Base-by-base conservation (phyloP, 108 stramenopile species). In the Stephanodiscus minutulus region DNA sequence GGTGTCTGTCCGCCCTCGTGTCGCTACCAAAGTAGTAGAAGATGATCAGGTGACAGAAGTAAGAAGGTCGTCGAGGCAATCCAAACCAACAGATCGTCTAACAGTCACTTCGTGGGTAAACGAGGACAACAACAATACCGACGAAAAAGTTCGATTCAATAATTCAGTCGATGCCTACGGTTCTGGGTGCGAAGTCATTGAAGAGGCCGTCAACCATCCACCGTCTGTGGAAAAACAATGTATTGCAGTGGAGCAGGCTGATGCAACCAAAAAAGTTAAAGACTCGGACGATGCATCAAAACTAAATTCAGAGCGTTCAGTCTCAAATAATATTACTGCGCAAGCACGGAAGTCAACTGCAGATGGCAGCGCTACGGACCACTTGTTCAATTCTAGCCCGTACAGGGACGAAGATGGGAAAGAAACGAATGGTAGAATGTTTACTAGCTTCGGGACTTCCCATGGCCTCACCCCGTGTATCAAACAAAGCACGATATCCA, bases 31-130 rank as follows among this genome's bases (percentile, higher is more conserved):
- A 43, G 64, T 25, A 4, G 47, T 22, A 0, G 49, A 64, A 5
- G 62, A 70, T 39, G 33, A 27, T n/a, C 48, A 8, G 9, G 25
- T 10, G 8, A 44, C 41, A 11, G 44, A 44, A 52, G 58, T 47
- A 18, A 47, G 70, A 57, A 71, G 20, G 31, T 71, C 70, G 25
- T 36, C 48, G 20, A 43, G 70, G 47, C 37, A 44, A 27, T 57
- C 70, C 39, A 71, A 61, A 25, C 70, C 60, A 71, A 71, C 70
- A 17, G 70, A 71, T 71, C 70, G 70, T 1, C 48, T 71, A 1
- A 71, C 70, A 13, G 70, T 71, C 29, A 35, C 47, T n/a, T 59
- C 57, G 31, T 71, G 60, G 60, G 44, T 48, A 37, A 61, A 24
- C 5, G 58, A 71, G 28, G 21, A 36, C 21, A 4, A 41, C n/a